These are phyloP conservation scores for Trichophyton benhamiae DNA, from an alignment of 2,329 filamentous ascomycete genomes.

Conservation along the genomic window DNA sequence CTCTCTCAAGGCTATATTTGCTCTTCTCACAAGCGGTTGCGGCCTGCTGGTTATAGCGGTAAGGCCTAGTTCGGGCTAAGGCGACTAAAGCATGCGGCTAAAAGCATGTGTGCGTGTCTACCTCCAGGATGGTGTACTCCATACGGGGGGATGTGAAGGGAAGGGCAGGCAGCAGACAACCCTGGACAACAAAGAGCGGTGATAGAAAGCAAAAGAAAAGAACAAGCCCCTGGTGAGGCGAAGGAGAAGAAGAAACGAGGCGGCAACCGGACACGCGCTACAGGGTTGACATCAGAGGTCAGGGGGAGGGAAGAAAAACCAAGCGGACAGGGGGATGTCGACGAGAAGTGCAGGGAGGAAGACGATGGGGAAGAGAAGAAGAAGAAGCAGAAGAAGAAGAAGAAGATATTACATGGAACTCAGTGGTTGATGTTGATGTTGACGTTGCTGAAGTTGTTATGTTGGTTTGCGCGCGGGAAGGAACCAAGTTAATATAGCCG, in stretches of 20 bases:
- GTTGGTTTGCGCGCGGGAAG: not conserved
- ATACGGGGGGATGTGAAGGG: not conserved
- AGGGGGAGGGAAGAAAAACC: too few relatives aligned
- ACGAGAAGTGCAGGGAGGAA: not conserved
- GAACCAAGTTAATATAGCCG: conserved; percentile 1
- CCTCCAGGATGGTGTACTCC: not conserved
- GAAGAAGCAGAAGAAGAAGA: not conserved
- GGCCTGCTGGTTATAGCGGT: not conserved
- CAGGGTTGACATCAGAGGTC: not conserved
- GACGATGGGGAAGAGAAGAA: not conserved
- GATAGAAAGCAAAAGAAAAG: not conserved
- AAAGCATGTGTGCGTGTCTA: conserved; percentile 2
- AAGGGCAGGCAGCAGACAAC: not conserved
- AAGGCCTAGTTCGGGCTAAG: conserved; percentile 1
- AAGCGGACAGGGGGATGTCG: too few relatives aligned
- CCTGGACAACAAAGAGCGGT: conserved; percentile 4
- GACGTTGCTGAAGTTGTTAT: not conserved
- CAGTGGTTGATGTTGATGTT: not conserved
- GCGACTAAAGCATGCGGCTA: conserved; percentile 3
- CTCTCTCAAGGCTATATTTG: not conserved
- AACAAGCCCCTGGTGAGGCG: not conserved
- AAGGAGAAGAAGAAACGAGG: not conserved
- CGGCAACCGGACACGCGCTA: not conserved
- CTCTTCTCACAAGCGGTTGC: not conserved
- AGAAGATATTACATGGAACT: not conserved